Evolutionary conservation across 805 yeast species (phyloP).

Genomic region (Priceomyces carsonii): DNA sequence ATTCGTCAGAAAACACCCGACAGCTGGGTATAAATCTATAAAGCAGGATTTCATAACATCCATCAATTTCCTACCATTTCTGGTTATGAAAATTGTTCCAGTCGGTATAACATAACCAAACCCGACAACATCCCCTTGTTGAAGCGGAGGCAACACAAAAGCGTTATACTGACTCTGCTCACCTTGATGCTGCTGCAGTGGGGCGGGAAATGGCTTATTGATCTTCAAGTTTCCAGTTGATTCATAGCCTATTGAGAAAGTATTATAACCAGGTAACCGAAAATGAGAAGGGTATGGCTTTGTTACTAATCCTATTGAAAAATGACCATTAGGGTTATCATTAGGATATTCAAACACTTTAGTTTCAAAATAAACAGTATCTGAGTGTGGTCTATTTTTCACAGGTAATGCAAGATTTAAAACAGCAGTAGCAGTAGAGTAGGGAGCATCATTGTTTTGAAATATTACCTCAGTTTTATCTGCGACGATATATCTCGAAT

Average conservation of each 20-base stretch:
- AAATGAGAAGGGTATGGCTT: slow-evolving; percentile 70
- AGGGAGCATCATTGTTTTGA: slow-evolving; percentile 36
- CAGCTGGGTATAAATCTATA: slow-evolving; percentile 53
- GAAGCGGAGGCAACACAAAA: slow-evolving; percentile 50
- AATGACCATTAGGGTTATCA: slow-evolving; percentile 43
- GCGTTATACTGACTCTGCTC: slow-evolving; percentile 45
- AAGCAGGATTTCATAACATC: slow-evolving; percentile 52
- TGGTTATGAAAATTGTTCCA: slow-evolving; percentile 54
- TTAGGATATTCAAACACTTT: slow-evolving; percentile 36
- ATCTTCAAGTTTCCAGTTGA: slow-evolving; percentile 69
- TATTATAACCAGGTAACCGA: slow-evolving; percentile 71
- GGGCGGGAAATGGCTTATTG: slow-evolving; percentile 59
- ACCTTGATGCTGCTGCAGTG: slow-evolving; percentile 42
- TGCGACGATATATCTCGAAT: slow-evolving; percentile 37
- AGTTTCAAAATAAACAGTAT: slow-evolving; percentile 62
- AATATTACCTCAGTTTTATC: slow-evolving; percentile 41
- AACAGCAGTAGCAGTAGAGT: slow-evolving; percentile 40
- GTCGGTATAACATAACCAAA: slow-evolving; percentile 50
- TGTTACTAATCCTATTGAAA: slow-evolving; percentile 68
- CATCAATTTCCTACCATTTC: slow-evolving; percentile 54
- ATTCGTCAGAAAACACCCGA: slow-evolving; percentile 50
- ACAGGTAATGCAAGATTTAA: slow-evolving; percentile 41
- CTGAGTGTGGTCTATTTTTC: slow-evolving; percentile 30
- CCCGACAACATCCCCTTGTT: slow-evolving; percentile 56
- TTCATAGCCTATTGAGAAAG: slow-evolving; percentile 72